A percentile compares a stretch with the other conserved stretches of the same genome.
phyloP scores from a whole-genome alignment of 2,329 filamentous ascomycete genomes.

The Penicillium capsulatum region DNA sequence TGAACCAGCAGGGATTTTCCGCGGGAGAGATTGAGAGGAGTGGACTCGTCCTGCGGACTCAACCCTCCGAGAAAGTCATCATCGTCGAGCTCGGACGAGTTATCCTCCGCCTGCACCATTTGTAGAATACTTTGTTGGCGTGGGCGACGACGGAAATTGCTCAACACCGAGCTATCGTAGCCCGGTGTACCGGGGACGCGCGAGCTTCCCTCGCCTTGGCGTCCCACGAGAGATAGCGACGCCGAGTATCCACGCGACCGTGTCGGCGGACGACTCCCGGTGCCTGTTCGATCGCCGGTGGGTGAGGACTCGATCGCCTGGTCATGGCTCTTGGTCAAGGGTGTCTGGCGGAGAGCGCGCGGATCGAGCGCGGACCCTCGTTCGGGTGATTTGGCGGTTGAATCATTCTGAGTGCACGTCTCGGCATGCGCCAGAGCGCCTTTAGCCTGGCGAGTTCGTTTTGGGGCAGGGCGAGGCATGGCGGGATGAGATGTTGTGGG shows the following conservation, averaged over 20 bases:
- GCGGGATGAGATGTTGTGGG: constrained; percentile 8
- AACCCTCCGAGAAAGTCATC: constrained; percentile 44
- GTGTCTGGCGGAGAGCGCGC: constrained; percentile 28
- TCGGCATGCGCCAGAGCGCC: constrained; percentile 5
- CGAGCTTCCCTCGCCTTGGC: constrained; percentile 35
- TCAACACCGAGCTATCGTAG: constrained; percentile 42
- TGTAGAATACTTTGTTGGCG: constrained; percentile 45
- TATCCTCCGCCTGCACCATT: constrained; percentile 42
- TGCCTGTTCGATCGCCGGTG: constrained; percentile 28
- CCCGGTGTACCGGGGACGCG: constrained; percentile 40
- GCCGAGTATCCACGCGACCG: constrained; percentile 40
- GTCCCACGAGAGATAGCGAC: constrained; percentile 36
- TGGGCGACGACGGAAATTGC: constrained; percentile 42
- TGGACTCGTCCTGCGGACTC: constrained; percentile 45
- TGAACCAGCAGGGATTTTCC: constrained; percentile 29
- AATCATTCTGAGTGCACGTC: constrained; percentile 8
- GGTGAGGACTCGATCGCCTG: constrained; percentile 37
- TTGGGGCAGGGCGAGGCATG: constrained; percentile 25
- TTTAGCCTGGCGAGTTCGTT: constrained; percentile 19
- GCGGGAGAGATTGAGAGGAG: constrained; percentile 38
- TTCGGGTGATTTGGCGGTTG: constrained; percentile 15
- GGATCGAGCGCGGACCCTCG: constrained; percentile 17
- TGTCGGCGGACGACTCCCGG: constrained; percentile 33
- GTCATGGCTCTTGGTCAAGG: constrained; percentile 29
- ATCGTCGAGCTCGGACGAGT: constrained; percentile 35